Evolutionary conservation across 805 yeast genomes (phyloP).

Genomic region (Saccharomycopsis fermentans): DNA sequence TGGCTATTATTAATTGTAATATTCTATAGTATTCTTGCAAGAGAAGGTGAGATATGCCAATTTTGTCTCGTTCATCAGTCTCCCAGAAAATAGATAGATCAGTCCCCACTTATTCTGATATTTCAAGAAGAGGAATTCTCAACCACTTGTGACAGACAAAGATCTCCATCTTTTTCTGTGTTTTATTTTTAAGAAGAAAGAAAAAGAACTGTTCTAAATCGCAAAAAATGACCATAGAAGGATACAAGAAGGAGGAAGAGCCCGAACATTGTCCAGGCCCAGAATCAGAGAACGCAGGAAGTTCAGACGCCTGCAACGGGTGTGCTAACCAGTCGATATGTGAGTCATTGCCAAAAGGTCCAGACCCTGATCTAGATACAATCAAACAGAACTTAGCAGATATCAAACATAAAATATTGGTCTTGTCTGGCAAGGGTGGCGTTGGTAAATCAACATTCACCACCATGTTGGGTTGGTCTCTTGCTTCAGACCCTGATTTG

Average conservation of each 20-base stretch:
- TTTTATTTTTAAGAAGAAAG: background rate
- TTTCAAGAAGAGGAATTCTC: too few species aligned
- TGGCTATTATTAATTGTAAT: background rate
- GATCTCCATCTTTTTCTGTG: too few species aligned
- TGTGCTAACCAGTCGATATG: conserved; percentile 93
- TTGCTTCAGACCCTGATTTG: conserved; percentile 60
- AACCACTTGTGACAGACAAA: too few species aligned
- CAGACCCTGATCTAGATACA: conserved; percentile 82
- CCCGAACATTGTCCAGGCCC: conserved; percentile 99
- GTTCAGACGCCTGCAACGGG: conserved; percentile 86
- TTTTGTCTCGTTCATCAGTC: too few species aligned
- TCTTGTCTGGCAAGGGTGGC: conserved; percentile 62
- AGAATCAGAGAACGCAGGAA: conserved; percentile 87
- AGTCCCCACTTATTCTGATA: too few species aligned
- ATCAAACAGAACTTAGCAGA: conserved; percentile 59
- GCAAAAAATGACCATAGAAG: background rate
- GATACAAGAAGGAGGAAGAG: conserved; percentile 33
- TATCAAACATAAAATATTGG: conserved; percentile 67
- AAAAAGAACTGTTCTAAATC: background rate
- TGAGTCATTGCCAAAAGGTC: conserved; percentile 81
- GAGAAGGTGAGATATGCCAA: too few species aligned
- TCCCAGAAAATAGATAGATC: too few species aligned
- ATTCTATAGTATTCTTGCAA: too few species aligned
- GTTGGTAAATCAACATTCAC: conserved; percentile 87
- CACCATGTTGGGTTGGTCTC: conserved; percentile 92